Evolutionary conservation across 768 basidiomycete genomes (phyloP), one percentile per base, ranked within the genome.

Genomic region (Podaxis sp.): DNA sequence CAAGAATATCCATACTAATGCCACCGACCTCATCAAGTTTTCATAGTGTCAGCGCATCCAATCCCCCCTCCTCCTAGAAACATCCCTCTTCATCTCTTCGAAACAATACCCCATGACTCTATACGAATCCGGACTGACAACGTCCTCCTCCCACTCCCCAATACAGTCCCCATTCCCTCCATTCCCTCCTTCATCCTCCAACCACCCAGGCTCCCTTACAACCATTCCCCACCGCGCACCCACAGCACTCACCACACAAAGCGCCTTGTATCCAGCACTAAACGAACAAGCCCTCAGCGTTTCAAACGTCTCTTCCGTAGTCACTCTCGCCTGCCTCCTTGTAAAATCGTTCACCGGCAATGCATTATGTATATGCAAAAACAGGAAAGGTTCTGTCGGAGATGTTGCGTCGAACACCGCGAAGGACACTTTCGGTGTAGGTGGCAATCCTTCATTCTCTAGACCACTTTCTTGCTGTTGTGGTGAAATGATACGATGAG

Each of bases 61-160:
- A 8, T 38, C 17, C 47, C 36, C 8, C 22, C 47, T n/a, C 36
- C 33, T 37, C 15, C 27, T 47, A 22, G 27, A 24, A 49, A 51
- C 37, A 50, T 62, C 54, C 13, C 27, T 49, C 54, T 68, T 68
- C 17, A 68, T 46, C 47, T 55, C 51, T 7, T 60, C 38, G 29
- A 68, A 68, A 51, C 61, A 66, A 19, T 57, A 61, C 38, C 66
- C 59, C 41, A 68, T 54, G 41, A 59, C 53, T 17, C 61, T 57
- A 52, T 61, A 64, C 22, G 67, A 68, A 5, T 33, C 55, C 8
- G 37, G 25, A 25, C 59, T 59, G 3, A 50, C 53, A 2, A 65
- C 62, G 53, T 65, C 56, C 22, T 64, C 63, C 27, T 54, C 47
- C 64, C 66, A 68, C 40, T 63, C 66, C 19, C 67, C 67, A 40